These are phyloP conservation scores for Dillenia turbinata DNA, from an alignment of 164 flowering plant genomes.

Conservation along the genomic window DNA sequence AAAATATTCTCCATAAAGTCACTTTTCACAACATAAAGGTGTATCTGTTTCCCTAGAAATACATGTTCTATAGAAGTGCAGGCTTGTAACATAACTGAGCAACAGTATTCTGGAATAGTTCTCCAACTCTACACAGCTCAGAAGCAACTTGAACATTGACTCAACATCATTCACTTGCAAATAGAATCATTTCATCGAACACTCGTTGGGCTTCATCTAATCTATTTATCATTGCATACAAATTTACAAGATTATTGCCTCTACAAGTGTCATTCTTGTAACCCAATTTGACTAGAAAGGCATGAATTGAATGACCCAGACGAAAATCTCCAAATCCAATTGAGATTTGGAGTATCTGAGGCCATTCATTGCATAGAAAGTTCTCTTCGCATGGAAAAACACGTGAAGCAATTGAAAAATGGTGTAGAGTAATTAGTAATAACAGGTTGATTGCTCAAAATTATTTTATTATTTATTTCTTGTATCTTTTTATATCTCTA, in stretches of 20 bases:
- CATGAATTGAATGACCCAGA: slow-evolving; percentile 30
- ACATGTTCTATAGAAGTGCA: slow-evolving; percentile 12
- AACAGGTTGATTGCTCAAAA: too few relatives aligned
- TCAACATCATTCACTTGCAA: slow-evolving; percentile 16
- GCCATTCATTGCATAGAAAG: slow-evolving; percentile 20
- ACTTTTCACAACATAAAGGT: slow-evolving; percentile 24
- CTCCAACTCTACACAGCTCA: slow-evolving; percentile 19
- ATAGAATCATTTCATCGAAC: slow-evolving; percentile 30
- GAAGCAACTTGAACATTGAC: slow-evolving; percentile 16
- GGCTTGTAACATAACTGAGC: slow-evolving; percentile 24
- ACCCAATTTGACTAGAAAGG: slow-evolving; percentile 23
- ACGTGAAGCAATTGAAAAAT: neutral
- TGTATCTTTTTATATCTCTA: too few relatives aligned
- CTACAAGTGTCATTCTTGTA: slow-evolving; percentile 16
- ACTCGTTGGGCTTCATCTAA: slow-evolving; percentile 22
- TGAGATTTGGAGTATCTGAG: slow-evolving; percentile 29
- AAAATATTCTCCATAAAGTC: slow-evolving; percentile 26
- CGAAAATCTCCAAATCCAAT: slow-evolving; percentile 17
- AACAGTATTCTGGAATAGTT: slow-evolving; percentile 28
- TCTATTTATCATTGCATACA: slow-evolving; percentile 19
- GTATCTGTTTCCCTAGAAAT: slow-evolving; percentile 23
- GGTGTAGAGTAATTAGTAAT: too few relatives aligned
- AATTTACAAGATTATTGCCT: slow-evolving; percentile 30
- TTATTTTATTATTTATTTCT: too few relatives aligned
- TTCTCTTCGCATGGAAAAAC: slow-evolving; percentile 9